Conservation (phyloP, 2,329 filamentous ascomycete genomes). For the Aspergillus pseudotamarii region DNA sequence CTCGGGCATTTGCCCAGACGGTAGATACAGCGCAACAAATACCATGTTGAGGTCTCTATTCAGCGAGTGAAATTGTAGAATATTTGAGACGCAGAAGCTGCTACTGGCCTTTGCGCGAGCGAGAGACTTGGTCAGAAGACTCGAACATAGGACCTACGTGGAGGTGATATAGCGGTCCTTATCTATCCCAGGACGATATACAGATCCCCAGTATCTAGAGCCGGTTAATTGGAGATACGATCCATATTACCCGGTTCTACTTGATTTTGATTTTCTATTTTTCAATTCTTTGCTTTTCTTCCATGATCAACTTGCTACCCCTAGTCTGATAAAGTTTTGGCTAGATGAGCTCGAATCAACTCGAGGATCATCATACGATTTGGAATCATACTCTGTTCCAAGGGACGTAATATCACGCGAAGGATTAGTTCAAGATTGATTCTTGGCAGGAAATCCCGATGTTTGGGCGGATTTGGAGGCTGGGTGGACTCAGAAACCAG, state of each 20-base stretch:
- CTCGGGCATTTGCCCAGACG: constrained; percentile 9
- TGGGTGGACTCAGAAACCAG: not conserved
- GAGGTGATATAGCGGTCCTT: not conserved
- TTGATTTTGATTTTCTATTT: not conserved
- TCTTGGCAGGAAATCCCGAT: not conserved
- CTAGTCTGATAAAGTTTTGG: not conserved
- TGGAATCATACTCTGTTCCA: not conserved
- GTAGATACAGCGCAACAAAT: constrained; percentile 15
- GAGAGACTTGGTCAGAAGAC: not conserved
- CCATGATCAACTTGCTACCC: not conserved
- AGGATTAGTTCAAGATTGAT: not conserved
- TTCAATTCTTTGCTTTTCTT: not conserved
- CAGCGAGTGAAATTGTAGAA: not conserved
- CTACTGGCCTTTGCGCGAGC: not conserved
- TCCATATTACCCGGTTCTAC: not conserved
- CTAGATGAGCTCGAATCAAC: not conserved
- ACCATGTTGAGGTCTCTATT: not conserved
- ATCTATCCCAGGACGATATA: not conserved
- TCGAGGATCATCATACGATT: not conserved
- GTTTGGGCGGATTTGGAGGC: not conserved
- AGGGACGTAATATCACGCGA: not conserved
- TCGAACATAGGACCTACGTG: not conserved
- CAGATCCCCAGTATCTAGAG: not conserved
- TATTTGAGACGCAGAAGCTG: not conserved
- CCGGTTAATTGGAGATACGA: not conserved